These are phyloP conservation scores for Carpinus fangiana DNA, from an alignment of 306 rosid genomes.

Conservation along the genomic window DNA sequence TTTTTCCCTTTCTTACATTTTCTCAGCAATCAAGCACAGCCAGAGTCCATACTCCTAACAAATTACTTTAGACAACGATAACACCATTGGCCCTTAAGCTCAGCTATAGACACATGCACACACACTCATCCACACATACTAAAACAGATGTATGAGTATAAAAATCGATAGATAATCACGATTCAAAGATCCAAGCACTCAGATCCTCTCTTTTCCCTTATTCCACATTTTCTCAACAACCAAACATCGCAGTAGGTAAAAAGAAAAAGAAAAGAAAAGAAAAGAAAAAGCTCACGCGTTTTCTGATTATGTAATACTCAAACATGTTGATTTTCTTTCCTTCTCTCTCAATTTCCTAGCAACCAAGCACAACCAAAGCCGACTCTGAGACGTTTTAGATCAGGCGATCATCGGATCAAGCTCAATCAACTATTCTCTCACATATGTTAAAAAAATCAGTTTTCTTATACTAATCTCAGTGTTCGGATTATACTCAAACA, in stretches of 20 bases:
- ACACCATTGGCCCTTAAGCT: background rate
- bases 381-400: background rate
- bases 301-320: slow-evolving; percentile 6
- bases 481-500: too few species aligned
- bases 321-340: background rate
- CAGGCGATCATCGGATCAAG: background rate
- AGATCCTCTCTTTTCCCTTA: background rate
- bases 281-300: background rate
- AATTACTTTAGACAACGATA: background rate
- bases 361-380: background rate
- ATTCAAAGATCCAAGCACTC: background rate
- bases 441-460: too few species aligned
- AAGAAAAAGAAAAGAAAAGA: background rate
- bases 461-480: too few species aligned
- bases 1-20: background rate
- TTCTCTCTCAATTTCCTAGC: background rate
- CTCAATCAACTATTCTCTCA: background rate
- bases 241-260: background rate
- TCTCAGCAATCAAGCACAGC: background rate
- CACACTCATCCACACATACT: background rate
- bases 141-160: background rate
- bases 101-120: background rate
- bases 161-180: background rate
- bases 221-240: background rate
- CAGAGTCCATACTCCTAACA: background rate